phyloP scores from a whole-genome alignment of 352 stramenopile genomes.

The Phytophthora tentaculata region DNA sequence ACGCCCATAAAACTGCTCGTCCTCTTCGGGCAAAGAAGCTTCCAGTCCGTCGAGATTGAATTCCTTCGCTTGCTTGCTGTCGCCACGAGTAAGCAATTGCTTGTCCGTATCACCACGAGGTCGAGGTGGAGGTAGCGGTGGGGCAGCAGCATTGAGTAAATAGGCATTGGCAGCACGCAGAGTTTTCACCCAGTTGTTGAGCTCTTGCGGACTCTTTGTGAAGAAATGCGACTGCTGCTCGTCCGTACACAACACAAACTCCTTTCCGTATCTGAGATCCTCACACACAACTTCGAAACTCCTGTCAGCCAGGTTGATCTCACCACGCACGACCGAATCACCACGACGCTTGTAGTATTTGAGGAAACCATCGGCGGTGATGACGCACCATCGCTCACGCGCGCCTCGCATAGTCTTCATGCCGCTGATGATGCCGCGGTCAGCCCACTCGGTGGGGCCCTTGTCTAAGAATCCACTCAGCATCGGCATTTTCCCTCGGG shows the following conservation, averaged over 20 bases:
- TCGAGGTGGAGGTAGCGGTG: slow-evolving; percentile 35
- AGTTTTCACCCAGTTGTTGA: slow-evolving; percentile 82
- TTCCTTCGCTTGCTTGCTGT: slow-evolving; percentile 41
- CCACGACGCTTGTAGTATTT: slow-evolving; percentile 90
- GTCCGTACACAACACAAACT: slow-evolving; percentile 85
- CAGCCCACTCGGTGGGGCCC: slow-evolving; percentile 86
- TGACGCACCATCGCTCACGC: slow-evolving; percentile 86
- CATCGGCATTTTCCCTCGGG: slow-evolving; percentile 69
- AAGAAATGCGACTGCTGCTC: slow-evolving; percentile 90
- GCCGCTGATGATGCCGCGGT: slow-evolving; percentile 74
- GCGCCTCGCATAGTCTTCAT: slow-evolving; percentile 89
- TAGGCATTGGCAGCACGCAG: slow-evolving; percentile 72
- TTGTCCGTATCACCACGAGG: slow-evolving; percentile 36
- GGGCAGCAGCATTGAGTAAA: slow-evolving; percentile 53
- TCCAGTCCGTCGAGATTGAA: slow-evolving; percentile 50
- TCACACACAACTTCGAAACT: slow-evolving; percentile 87
- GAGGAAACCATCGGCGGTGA: slow-evolving; percentile 71
- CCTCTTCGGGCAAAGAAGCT: slow-evolving; percentile 59
- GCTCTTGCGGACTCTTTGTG: slow-evolving; percentile 71
- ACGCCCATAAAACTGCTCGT: slow-evolving; percentile 85
- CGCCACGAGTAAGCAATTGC: slow-evolving; percentile 19
- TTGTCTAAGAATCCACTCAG: slow-evolving; percentile 84
- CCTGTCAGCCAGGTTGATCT: slow-evolving; percentile 81
- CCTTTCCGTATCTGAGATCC: slow-evolving; percentile 71
- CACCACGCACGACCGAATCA: slow-evolving; percentile 78